Percentiles rank a stretch among this genome's conserved stretches.
Conservation (phyloP, 2,329 filamentous ascomycete species). For the Scleromitrula shiraiana region DNA sequence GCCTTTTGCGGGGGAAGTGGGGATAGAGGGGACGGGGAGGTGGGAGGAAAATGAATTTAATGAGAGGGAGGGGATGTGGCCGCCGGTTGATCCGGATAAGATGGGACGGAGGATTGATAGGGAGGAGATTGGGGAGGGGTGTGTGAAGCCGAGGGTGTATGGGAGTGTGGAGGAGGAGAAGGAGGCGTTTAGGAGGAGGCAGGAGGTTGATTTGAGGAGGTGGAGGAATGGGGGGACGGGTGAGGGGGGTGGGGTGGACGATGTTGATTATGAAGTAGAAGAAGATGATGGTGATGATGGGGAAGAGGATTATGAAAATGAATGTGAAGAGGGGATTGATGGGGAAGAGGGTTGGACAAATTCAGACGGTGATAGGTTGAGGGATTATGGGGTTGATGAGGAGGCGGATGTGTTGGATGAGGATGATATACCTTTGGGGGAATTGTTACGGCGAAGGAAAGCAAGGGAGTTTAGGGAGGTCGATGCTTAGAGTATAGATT, state of each 20-base stretch:
- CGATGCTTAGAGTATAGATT: too few relatives aligned
- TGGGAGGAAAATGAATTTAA: slow-evolving; percentile 76
- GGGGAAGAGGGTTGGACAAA: slow-evolving; percentile 62
- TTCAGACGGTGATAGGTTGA: slow-evolving; percentile 63
- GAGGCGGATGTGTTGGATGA: slow-evolving; percentile 52
- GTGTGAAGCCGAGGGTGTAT: slow-evolving; percentile 12
- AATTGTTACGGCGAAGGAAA: slow-evolving; percentile 53
- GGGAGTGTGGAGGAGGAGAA: slow-evolving; percentile 32
- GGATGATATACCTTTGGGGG: slow-evolving; percentile 61
- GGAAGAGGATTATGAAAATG: slow-evolving; percentile 27
- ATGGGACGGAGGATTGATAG: slow-evolving; percentile 27
- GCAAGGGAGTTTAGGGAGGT: too few relatives aligned
- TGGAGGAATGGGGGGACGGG: slow-evolving; percentile 18
- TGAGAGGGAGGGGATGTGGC: slow-evolving; percentile 51
- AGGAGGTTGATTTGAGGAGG: slow-evolving; percentile 40
- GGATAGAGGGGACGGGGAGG: slow-evolving; percentile 34
- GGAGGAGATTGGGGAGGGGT: slow-evolving; percentile 5
- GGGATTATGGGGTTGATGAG: slow-evolving; percentile 75
- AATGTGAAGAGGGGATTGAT: slow-evolving; percentile 30
- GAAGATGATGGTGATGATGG: slow-evolving; percentile 21
- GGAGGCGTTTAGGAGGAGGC: slow-evolving; percentile 41
- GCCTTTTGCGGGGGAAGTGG: slow-evolving; percentile 51
- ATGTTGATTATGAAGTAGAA: slow-evolving; percentile 17
- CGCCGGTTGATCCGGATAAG: slow-evolving; percentile 56
- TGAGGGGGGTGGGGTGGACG: background rate